phyloP scores from a whole-genome alignment of 1,139 yeast species.

The Pichia sp. region DNA sequence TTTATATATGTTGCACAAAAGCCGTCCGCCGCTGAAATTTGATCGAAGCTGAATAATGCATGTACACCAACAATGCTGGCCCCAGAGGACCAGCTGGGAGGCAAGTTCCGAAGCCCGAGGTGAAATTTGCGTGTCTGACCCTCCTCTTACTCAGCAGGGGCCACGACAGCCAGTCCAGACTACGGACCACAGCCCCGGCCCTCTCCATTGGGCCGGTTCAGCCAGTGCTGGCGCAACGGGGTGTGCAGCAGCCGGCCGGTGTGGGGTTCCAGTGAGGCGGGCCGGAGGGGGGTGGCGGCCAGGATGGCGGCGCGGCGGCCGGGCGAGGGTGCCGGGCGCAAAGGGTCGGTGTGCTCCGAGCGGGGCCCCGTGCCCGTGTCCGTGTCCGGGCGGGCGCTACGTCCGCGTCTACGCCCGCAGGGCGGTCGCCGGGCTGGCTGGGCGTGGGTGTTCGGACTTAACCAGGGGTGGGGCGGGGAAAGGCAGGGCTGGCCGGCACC shows the following conservation, averaged over 20 bases:
- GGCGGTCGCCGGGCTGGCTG: background rate
- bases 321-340: background rate
- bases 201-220: background rate
- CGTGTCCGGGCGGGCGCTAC: too few relatives aligned
- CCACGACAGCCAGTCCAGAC: background rate
- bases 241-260: background rate
- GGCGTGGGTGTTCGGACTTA: background rate
- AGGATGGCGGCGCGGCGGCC: background rate
- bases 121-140: too few relatives aligned
- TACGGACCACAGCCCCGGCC: background rate
- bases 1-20: too few relatives aligned
- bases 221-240: background rate
- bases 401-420: background rate
- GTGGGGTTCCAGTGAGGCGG: background rate
- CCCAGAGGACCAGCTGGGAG: too few relatives aligned
- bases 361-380: background rate
- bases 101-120: background rate
- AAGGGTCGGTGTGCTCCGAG: background rate
- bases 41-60: background rate
- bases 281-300: background rate
- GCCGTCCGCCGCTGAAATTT: background rate
- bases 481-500: too few relatives aligned
- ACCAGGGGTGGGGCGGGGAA: background rate
- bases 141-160: background rate
- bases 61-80: background rate